Evolutionary conservation across 202 grass and related monocot genomes (phyloP).

Genomic region (Bolboschoenoplectus hybrid): DNA sequence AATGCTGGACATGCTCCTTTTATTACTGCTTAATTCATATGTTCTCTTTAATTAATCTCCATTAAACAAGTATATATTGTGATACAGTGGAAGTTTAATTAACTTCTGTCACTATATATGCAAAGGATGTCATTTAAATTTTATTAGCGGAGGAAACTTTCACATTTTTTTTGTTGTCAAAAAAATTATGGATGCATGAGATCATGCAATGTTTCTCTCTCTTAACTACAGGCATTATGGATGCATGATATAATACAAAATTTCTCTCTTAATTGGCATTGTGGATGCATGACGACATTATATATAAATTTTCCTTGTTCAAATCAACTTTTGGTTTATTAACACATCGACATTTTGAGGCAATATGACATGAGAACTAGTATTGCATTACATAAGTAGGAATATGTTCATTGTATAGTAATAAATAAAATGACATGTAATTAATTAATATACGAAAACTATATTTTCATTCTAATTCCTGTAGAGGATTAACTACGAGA

Average conservation of each 20-base stretch:
- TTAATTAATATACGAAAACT: not conserved
- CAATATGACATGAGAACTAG: not conserved
- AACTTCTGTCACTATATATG: too few relatives aligned
- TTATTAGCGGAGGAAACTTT: not conserved
- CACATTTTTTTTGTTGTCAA: not conserved
- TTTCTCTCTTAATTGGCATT: not conserved
- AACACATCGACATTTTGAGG: not conserved
- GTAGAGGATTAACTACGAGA: constrained; percentile 12
- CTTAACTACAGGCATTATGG: not conserved
- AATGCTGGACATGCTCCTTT: not conserved
- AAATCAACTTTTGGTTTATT: not conserved
- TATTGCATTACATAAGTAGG: not conserved
- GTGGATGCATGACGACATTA: constrained; percentile 2
- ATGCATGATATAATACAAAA: not conserved
- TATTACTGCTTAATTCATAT: not conserved
- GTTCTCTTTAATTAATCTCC: not conserved
- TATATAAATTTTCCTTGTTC: not conserved
- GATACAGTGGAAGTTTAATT: too few relatives aligned
- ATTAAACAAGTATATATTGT: too few relatives aligned
- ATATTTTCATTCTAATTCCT: not conserved
- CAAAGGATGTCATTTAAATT: not conserved
- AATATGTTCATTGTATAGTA: not conserved
- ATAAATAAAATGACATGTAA: not conserved
- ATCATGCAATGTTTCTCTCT: not conserved
- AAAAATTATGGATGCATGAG: not conserved